Evolutionary conservation across 2,329 filamentous ascomycete genomes (phyloP).

Genomic region (Shiraia sp.): DNA sequence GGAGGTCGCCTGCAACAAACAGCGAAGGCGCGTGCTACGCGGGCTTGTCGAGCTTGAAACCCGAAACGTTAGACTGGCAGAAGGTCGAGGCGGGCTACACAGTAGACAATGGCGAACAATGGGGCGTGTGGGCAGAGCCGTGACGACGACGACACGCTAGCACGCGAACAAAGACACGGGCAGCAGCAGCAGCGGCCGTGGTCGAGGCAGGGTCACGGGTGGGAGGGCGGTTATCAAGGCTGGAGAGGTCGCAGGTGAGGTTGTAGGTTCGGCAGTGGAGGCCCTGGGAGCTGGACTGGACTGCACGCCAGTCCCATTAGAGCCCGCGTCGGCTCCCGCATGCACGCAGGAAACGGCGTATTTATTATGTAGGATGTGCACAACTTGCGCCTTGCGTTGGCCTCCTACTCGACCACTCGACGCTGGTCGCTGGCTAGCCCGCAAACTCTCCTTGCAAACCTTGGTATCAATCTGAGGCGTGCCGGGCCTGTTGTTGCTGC

Average conservation of each 20-base stretch:
- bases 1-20: conserved; percentile 19
- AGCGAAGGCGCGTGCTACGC: conserved; percentile 37
- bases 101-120: conserved; percentile 22
- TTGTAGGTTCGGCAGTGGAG: conserved; percentile 21
- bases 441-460: no score
- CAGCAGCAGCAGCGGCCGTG: conserved; percentile 26
- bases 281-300: conserved; percentile 14
- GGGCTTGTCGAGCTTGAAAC: conserved; percentile 43
- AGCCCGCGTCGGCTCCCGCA: not conserved
- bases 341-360: not conserved
- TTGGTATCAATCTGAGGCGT: no score
- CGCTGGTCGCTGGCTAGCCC: no score
- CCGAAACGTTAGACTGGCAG: conserved; percentile 40
- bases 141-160: conserved; percentile 14
- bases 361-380: conserved; percentile 20
- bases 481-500: no score
- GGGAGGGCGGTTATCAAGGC: conserved; percentile 16
- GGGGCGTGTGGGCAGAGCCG: conserved; percentile 20
- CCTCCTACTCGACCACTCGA: no score
- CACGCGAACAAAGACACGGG: conserved; percentile 23
- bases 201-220: conserved; percentile 15
- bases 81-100: conserved; percentile 35
- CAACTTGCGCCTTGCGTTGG: conserved; percentile 7
- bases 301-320: no score
- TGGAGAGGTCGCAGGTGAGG: conserved; percentile 19